Percentiles rank a stretch among this genome's conserved stretches.
phyloP scores from a whole-genome alignment of 2,329 filamentous ascomycete species.

The Zasmidium angulare region DNA sequence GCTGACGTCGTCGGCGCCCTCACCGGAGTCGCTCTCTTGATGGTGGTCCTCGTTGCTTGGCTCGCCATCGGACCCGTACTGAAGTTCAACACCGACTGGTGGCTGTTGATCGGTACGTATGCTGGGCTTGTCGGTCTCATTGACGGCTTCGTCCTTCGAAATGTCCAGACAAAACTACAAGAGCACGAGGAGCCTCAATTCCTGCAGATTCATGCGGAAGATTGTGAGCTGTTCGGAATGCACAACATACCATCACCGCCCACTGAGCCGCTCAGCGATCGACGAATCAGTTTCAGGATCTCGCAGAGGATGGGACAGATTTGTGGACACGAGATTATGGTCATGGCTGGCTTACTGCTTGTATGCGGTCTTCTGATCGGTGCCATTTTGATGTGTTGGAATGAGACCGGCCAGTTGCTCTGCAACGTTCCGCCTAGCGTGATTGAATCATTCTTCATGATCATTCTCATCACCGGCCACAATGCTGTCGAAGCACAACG shows the following conservation, averaged over 20 bases:
- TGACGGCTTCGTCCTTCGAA: slow-evolving; percentile 49
- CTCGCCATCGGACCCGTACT: slow-evolving; percentile 41
- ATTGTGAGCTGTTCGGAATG: neutral
- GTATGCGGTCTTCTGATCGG: neutral
- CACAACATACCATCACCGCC: neutral
- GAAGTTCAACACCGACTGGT: slow-evolving; percentile 47
- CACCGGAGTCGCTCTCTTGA: slow-evolving; percentile 41
- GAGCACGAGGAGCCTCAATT: slow-evolving; percentile 20
- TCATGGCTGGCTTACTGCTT: neutral
- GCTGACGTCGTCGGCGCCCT: slow-evolving; percentile 46
- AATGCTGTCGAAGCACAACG: neutral
- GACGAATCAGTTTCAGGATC: neutral
- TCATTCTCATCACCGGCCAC: neutral
- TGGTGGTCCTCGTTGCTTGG: slow-evolving; percentile 41
- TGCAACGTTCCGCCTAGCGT: neutral
- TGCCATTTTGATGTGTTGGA: neutral
- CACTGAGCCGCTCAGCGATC: neutral
- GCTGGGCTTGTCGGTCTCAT: slow-evolving; percentile 48
- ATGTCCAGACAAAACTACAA: slow-evolving; percentile 40
- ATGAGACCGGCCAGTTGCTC: neutral
- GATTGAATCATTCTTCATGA: neutral
- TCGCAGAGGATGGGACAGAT: neutral
- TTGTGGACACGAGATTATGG: neutral
- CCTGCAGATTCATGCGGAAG: neutral
- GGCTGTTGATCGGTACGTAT: slow-evolving; percentile 51